Evolutionary conservation across 352 stramenopile species (phyloP), one percentile per base, ranked within the genome.

Genomic region (Pythium inflatum): DNA sequence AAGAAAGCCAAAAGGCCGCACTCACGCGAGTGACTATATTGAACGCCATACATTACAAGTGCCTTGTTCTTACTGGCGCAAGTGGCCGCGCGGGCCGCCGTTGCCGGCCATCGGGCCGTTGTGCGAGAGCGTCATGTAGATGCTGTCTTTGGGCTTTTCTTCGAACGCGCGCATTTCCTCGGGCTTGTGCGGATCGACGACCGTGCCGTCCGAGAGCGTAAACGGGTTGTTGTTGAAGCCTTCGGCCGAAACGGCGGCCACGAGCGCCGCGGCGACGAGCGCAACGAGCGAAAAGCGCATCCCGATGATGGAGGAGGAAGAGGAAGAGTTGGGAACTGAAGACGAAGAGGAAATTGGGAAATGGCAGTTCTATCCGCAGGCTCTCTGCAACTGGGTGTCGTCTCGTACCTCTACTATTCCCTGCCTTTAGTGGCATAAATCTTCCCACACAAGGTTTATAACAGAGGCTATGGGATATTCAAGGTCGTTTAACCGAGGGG

Each of bases 71-170:
- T n/a, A n/a, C n/a, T n/a, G n/a, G n/a, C n/a, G n/a, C n/a, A n/a
- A n/a, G n/a, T n/a, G n/a, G n/a, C 38, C 31, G 48, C 60, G 60
- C 18, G 60, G 28, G 48, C 38, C 27, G 48, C 49, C 24, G 25
- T 51, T 31, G 50, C 69, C 72, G 30, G 51, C 69, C 73, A 83
- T 82, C 30, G 73, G 75, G 33, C 75, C 63, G 40, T 63, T 41
- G 65, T 78, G 25, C 46, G 62, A 69, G 36, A 82, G 70, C 41
- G 34, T 68, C 50, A 66, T 81, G 71, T 75, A 81, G 56, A 77
- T 80, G 45, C 38, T 46, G 50, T 62, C 36, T 12, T 62, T 27
- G 28, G 56, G n/a, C n/a, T n/a, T n/a, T n/a, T n/a, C n/a, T n/a
- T n/a, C 30, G 22, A 38, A 49, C 5, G 60, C 56, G 34, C 64